Base-by-base conservation (phyloP, 1,284 basidiomycete species). In the Hymenochaete sp. region DNA sequence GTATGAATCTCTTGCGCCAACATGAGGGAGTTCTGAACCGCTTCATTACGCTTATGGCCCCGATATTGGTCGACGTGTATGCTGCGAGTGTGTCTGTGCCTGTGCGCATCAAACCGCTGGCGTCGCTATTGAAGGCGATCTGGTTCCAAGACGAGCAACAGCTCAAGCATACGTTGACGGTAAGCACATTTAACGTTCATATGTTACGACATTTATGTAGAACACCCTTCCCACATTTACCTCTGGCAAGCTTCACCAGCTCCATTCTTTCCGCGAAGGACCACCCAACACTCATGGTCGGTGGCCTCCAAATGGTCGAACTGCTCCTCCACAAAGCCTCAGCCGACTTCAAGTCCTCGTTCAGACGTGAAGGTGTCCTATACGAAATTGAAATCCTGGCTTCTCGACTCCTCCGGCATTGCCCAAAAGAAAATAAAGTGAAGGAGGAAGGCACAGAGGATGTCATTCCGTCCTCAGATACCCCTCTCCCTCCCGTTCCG, bases 51-150 rank as follows among this genome's bases (percentile, higher is more conserved):
- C 69, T 93, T 14, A 79, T 92, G 56, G 79, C 95, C 1, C 93
- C 93, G 0, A 91, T 93, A 38, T 72, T 97, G 42, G 82, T 96
- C 47, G 93, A 97, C 56, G 93, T 97, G 6, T 97, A 95, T 63
- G 85, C 91, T 16, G 93, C 93, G 9, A 95, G 90, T 56, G 91
- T 97, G 26, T 81, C 82, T 44, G 78, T 82, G 0, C 79, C 87
- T 4, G 81, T 96, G 2, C 73, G 93, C 49, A 78, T 85, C 41
- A 93, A 93, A 67, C 87, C 89, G 0, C 69, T 97, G 49, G 85
- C 82, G 0, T 89, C 85, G 1, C 57, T 97, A 42, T 64, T 93
- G 52, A 95, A 96, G 61, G 90, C 93, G 2, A 77, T 92, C 41
- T 84, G 88, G 51, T 97, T 93, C 61, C 70, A 90, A 35, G 82